Evolutionary conservation across 2,329 filamentous ascomycete species (phyloP).

Genomic region (Fusarium redolens): DNA sequence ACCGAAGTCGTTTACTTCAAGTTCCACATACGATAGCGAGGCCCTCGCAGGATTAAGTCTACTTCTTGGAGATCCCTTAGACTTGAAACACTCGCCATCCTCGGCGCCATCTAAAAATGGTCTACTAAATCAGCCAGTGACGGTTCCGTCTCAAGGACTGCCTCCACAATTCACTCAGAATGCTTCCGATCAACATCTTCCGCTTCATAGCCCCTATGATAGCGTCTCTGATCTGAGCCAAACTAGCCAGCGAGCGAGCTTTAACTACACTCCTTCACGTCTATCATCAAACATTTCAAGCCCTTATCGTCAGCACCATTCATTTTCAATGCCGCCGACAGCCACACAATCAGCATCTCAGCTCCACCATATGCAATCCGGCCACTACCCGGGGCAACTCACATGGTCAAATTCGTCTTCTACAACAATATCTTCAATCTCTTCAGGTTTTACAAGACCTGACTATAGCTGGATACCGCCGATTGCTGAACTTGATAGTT

Average conservation of each 20-base stretch:
- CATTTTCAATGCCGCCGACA: neutral
- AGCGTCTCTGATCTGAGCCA: constrained; percentile 1
- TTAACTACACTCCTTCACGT: constrained; percentile 3
- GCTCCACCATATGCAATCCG: neutral
- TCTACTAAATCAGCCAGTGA: neutral
- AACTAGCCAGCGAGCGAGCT: neutral
- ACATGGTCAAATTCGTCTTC: constrained; percentile 25
- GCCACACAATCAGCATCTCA: neutral
- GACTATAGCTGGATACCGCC: neutral
- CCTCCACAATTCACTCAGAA: neutral
- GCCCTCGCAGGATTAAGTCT: constrained; percentile 8
- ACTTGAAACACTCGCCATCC: neutral
- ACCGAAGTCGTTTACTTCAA: neutral
- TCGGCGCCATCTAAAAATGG: neutral
- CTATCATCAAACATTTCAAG: neutral
- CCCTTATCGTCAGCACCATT: neutral
- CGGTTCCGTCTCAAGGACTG: neutral
- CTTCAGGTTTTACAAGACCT: neutral
- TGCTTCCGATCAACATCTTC: neutral
- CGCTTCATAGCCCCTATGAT: neutral
- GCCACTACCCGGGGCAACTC: constrained; percentile 5
- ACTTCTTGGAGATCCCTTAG: constrained; percentile 16
- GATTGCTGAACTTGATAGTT: constrained; percentile 25
- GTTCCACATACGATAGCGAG: neutral
- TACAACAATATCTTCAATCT: constrained; percentile 4